These are phyloP conservation scores for Rhamnella rubrinervis DNA, from an alignment of 331 rosid species.

Conservation along the genomic window DNA sequence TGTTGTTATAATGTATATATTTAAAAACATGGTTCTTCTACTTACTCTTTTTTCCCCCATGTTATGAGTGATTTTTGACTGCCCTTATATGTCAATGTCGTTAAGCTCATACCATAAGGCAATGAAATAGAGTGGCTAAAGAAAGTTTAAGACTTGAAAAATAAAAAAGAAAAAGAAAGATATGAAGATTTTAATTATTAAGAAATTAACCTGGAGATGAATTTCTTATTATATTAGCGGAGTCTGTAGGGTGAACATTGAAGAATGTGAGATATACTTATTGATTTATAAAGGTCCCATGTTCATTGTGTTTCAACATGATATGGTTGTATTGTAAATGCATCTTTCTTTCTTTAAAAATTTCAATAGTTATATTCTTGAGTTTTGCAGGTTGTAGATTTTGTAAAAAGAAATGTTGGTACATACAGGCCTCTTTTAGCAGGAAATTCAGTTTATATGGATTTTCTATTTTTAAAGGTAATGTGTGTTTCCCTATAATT, in stretches of 20 bases:
- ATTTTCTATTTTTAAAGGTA: slow-evolving; percentile 83
- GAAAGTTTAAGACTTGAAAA: neutral
- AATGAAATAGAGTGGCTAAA: neutral
- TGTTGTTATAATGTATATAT: neutral
- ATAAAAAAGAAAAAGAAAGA: too few species aligned
- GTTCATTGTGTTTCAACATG: neutral
- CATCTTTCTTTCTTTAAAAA: neutral
- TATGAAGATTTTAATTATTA: neutral
- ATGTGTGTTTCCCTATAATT: neutral
- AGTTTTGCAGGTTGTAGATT: slow-evolving; percentile 75
- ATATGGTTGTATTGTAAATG: neutral
- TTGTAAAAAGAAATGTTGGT: slow-evolving; percentile 64
- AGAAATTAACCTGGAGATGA: neutral
- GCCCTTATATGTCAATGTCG: neutral
- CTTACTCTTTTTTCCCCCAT: neutral
- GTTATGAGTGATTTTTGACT: neutral
- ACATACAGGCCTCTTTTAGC: slow-evolving; percentile 72
- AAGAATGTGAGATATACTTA: neutral
- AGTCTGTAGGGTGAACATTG: neutral
- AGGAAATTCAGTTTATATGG: slow-evolving; percentile 83
- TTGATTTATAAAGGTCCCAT: neutral
- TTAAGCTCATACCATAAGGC: neutral
- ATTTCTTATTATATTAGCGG: neutral
- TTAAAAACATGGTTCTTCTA: neutral
- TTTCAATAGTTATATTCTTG: neutral